Conservation (phyloP, 495 filamentous ascomycete genomes). For the Trichoderma reesei region DNA sequence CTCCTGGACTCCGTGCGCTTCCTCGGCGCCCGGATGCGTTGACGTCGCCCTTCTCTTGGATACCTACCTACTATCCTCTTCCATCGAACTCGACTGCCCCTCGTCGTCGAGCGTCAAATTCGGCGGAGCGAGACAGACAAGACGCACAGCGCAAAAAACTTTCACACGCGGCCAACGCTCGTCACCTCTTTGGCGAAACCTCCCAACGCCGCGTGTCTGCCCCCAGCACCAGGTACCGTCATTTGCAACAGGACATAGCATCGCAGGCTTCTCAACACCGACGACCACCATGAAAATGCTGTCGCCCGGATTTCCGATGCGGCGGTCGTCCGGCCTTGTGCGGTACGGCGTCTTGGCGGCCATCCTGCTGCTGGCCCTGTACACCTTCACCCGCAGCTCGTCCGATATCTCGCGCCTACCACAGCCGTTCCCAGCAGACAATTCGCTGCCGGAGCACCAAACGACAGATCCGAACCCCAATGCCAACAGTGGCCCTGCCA, state of each 20-base stretch:
- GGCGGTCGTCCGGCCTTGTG: constrained; percentile 27
- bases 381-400: constrained; percentile 15
- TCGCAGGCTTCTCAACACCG: not conserved
- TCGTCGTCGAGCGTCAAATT: not conserved
- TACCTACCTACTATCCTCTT: too few relatives aligned
- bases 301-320: constrained; percentile 30
- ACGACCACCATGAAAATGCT: constrained; percentile 18
- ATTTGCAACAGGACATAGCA: not conserved
- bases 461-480: not conserved
- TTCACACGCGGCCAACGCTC: constrained; percentile 1
- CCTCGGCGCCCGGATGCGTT: not conserved
- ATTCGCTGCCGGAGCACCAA: not conserved
- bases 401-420: not conserved
- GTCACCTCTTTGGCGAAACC: not conserved
- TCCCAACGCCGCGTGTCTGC: not conserved
- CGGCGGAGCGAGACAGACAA: too few relatives aligned
- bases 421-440: not conserved
- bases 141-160: not conserved
- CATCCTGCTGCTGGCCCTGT: constrained; percentile 24
- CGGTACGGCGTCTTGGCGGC: constrained; percentile 26
- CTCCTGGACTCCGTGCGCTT: not conserved
- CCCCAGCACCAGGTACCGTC: too few relatives aligned
- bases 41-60: not conserved
- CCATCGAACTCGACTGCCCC: too few relatives aligned
- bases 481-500: not conserved